These are phyloP conservation scores for Rhynchosporium graminicola DNA, from an alignment of 2,329 filamentous ascomycete genomes.

Conservation along the genomic window DNA sequence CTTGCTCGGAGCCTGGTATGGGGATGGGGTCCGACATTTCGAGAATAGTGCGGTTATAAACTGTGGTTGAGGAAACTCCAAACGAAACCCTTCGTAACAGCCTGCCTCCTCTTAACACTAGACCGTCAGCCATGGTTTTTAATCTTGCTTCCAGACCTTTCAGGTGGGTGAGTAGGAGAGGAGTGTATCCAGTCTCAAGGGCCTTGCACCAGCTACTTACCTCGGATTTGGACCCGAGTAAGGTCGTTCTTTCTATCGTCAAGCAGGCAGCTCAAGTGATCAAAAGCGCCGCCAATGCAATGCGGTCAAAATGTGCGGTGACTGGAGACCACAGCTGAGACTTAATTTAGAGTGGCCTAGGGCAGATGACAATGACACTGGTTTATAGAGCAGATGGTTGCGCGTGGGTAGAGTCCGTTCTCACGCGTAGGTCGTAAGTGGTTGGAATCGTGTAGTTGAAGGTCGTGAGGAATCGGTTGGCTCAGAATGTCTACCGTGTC, in stretches of 20 bases:
- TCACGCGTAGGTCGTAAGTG: constrained; percentile 25
- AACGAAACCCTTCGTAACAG: constrained; percentile 46
- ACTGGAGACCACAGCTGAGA: constrained; percentile 23
- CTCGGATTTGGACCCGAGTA: constrained; percentile 5
- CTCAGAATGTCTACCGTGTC: constrained; percentile 23
- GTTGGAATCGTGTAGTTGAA: constrained; percentile 18
- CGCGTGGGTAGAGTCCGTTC: constrained; percentile 19
- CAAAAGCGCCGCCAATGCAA: constrained; percentile 18
- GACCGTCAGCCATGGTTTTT: constrained; percentile 45
- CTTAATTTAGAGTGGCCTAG: constrained; percentile 14
- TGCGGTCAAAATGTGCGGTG: constrained; percentile 22
- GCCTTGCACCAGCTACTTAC: constrained; percentile 17
- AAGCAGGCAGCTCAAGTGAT: constrained; percentile 24
- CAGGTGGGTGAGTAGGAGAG: constrained; percentile 6
- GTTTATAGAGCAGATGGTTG: constrained; percentile 12
- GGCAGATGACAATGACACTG: constrained; percentile 13
- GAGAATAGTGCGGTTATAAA: constrained; percentile 42
- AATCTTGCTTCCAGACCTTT: neutral
- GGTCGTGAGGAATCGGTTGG: constrained; percentile 28
- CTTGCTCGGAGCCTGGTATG: constrained; percentile 38
- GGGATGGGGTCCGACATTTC: constrained; percentile 49
- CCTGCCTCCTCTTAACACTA: constrained; percentile 46
- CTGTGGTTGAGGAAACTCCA: constrained; percentile 43
- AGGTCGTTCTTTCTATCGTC: constrained; percentile 10
- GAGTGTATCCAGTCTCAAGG: constrained; percentile 9